Percentiles rank a stretch among this genome's conserved stretches.
phyloP scores from a whole-genome alignment of 805 yeast species.

The Blastobotrys parvus region DNA sequence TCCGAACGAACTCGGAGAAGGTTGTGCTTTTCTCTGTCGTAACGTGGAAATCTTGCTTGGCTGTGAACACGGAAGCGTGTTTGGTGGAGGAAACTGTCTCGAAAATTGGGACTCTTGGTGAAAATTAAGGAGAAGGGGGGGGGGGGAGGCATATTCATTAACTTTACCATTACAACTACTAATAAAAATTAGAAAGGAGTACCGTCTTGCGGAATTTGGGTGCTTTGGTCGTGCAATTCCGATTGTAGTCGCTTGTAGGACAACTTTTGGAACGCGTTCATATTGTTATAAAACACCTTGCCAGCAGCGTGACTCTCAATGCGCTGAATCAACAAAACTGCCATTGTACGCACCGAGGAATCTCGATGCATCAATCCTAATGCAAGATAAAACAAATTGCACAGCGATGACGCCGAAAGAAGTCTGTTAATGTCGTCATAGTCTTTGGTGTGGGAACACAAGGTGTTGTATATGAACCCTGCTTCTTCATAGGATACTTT shows the following conservation, averaged over 20 bases:
- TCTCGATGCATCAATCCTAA: conserved; percentile 27
- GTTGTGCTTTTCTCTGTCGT: not conserved
- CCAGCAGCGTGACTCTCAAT: conserved; percentile 26
- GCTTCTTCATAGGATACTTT: conserved; percentile 20
- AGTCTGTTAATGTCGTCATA: conserved; percentile 24
- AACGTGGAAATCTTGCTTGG: not conserved
- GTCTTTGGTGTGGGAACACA: conserved; percentile 20
- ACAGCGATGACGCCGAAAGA: conserved; percentile 17
- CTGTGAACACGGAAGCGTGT: not conserved
- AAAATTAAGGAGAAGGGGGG: not conserved
- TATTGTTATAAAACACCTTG: conserved; percentile 17
- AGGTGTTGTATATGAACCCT: conserved; percentile 18
- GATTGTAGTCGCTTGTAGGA: conserved; percentile 17
- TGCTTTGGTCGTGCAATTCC: conserved; percentile 5
- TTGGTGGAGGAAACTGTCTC: not conserved
- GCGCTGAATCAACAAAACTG: conserved; percentile 18
- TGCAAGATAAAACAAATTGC: conserved; percentile 22
- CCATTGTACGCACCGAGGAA: conserved; percentile 17
- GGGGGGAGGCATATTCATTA: not conserved
- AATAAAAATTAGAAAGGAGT: not conserved
- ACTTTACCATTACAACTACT: no score
- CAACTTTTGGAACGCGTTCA: conserved; percentile 20
- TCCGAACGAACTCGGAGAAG: no score
- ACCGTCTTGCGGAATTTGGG: not conserved
- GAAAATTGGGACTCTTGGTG: not conserved